Conservation (phyloP, 495 filamentous ascomycete genomes). For the Penicillium pulvis region DNA sequence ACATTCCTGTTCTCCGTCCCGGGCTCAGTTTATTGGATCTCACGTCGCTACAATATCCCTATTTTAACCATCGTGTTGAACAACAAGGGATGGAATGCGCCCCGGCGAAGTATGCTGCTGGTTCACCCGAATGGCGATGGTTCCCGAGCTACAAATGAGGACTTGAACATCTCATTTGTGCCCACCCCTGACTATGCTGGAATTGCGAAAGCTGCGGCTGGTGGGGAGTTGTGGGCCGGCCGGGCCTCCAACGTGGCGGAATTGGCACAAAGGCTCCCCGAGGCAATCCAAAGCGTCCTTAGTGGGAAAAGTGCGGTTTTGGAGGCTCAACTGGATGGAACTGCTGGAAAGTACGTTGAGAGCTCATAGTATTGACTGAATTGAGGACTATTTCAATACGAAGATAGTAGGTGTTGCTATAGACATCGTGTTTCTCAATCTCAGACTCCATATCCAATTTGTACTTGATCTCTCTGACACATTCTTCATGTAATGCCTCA, state of each 20-base stretch:
- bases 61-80: conserved; percentile 90
- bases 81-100: conserved; percentile 94
- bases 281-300: conserved; percentile 69
- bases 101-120: conserved; percentile 70
- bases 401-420: no score
- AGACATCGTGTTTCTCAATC: no score
- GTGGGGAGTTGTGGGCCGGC: conserved; percentile 73
- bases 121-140: conserved; percentile 84
- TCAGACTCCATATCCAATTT: no score
- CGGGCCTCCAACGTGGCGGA: conserved; percentile 64
- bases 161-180: conserved; percentile 86
- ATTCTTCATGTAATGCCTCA: no score
- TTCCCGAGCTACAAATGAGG: conserved; percentile 75
- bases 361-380: not conserved
- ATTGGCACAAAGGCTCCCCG: conserved; percentile 59
- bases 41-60: conserved; percentile 81
- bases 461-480: no score
- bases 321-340: conserved; percentile 54
- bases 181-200: conserved; percentile 88
- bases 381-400: no score
- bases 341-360: conserved; percentile 39
- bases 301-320: conserved; percentile 69
- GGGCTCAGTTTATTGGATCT: conserved; percentile 91
- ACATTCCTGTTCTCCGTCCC: conserved; percentile 90
- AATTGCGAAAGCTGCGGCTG: conserved; percentile 87